Percentiles rank a stretch among this genome's conserved stretches.
Conservation (phyloP, 2,329 filamentous ascomycete genomes). For the Fusarium poae region DNA sequence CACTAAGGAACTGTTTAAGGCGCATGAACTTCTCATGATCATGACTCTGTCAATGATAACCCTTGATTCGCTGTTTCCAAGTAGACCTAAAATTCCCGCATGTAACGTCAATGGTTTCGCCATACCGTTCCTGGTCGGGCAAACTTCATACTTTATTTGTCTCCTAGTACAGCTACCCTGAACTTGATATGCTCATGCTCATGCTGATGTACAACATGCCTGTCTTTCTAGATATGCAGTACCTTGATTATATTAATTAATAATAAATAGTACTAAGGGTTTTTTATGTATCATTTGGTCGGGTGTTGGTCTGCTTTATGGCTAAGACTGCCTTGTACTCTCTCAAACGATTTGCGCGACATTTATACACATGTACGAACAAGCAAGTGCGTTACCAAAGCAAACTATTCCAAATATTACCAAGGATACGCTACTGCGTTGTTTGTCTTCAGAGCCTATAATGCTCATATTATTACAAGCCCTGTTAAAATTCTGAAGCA, state of each 20-base stretch:
- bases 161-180: background rate
- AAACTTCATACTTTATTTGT: background rate
- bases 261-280: background rate
- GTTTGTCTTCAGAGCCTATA: background rate
- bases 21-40: conserved; percentile 2
- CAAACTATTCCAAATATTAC: too few species aligned
- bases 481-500: background rate
- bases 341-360: background rate
- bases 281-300: background rate
- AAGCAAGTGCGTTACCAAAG: too few species aligned
- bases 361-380: background rate
- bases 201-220: background rate
- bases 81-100: background rate
- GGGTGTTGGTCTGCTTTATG: background rate
- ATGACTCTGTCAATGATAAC: background rate
- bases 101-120: background rate
- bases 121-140: background rate
- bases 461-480: background rate
- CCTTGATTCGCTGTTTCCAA: conserved; percentile 21
- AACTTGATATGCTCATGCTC: background rate
- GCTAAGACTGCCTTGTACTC: background rate
- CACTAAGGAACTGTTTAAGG: background rate
- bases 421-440: background rate
- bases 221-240: background rate
- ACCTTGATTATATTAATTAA: background rate